phyloP scores from a whole-genome alignment of 192 early-diverging fungal species.

The Pecoramyces ruminantium region DNA sequence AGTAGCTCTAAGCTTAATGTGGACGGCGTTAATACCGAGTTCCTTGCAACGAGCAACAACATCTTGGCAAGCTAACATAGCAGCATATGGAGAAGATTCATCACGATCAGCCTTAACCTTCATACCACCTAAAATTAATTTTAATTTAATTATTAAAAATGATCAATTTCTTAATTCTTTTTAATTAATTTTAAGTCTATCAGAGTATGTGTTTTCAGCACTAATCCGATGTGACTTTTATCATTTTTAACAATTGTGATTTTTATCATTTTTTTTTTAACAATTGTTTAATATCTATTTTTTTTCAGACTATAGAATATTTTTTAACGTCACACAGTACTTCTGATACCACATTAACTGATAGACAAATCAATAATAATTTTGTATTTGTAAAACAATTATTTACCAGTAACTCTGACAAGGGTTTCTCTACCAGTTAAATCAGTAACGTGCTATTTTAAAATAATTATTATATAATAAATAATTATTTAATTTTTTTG shows the following conservation, averaged over 20 bases:
- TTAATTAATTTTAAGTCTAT: background rate
- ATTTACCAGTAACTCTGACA: conserved; percentile 88
- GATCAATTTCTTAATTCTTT: background rate
- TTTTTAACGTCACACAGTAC: background rate
- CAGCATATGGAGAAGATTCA: conserved; percentile 98
- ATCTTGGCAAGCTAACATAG: conserved; percentile 99
- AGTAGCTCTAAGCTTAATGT: conserved; percentile 98
- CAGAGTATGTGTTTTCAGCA: background rate
- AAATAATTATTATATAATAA: too few relatives aligned
- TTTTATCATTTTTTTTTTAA: background rate
- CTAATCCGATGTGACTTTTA: background rate
- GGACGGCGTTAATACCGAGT: conserved; percentile 96
- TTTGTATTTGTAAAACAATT: background rate
- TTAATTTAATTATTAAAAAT: background rate
- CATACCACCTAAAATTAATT: conserved; percentile 71
- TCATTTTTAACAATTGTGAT: background rate
- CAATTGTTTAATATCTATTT: background rate
- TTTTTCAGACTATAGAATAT: background rate
- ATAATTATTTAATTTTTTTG: background rate
- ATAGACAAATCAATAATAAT: background rate
- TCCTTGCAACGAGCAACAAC: conserved; percentile 97
- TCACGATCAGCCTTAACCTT: conserved; percentile 99
- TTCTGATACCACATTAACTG: background rate
- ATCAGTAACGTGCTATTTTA: conserved; percentile 81
- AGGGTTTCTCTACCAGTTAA: conserved; percentile 98